Evolutionary conservation across 129 eudicot genomes (phyloP).

Genomic region (Arctium lappa): DNA sequence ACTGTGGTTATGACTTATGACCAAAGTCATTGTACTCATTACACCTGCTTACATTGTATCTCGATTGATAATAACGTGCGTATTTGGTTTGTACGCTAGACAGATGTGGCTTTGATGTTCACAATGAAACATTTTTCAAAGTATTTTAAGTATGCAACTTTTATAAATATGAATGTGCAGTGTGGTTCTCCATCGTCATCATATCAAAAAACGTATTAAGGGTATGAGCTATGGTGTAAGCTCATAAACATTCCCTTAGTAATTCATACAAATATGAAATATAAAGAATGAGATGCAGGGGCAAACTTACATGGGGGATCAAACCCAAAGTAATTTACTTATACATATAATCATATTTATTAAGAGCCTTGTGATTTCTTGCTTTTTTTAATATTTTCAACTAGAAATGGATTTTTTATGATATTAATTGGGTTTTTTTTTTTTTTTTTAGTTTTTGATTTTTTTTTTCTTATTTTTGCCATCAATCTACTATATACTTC

Average conservation of each 20-base stretch:
- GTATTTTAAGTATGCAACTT: neutral
- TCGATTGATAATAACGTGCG: neutral
- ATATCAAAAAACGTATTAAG: neutral
- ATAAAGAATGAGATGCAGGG: neutral
- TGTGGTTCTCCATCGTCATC: neutral
- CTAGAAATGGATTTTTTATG: too few relatives aligned
- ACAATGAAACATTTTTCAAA: neutral
- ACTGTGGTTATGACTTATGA: neutral
- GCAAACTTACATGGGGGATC: neutral
- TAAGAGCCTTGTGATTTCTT: neutral
- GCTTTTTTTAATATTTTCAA: neutral
- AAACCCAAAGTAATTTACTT: neutral
- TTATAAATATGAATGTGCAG: neutral
- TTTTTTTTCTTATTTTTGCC: too few relatives aligned
- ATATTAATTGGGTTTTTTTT: too few relatives aligned
- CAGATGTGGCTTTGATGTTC: neutral
- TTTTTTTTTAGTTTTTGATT: too few relatives aligned
- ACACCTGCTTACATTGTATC: neutral
- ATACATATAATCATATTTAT: too few relatives aligned
- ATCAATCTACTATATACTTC: too few relatives aligned
- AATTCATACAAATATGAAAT: neutral
- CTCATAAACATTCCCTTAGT: neutral
- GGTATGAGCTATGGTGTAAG: neutral
- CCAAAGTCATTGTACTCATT: neutral
- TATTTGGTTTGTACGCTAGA: neutral